Conservation (phyloP, 495 filamentous ascomycete genomes). For the Daldinia decipiens region DNA sequence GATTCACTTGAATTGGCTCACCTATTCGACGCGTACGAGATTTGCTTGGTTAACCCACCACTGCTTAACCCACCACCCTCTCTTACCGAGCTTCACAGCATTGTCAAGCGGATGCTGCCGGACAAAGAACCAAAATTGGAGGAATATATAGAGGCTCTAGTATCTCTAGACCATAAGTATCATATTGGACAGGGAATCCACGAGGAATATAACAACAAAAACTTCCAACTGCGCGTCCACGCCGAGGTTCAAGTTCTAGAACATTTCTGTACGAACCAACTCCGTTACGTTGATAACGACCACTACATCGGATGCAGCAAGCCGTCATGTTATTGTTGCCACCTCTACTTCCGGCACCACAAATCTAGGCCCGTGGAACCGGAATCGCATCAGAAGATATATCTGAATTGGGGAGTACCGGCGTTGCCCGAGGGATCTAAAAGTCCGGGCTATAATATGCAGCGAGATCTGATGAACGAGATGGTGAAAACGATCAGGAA, state of each 20-base stretch:
- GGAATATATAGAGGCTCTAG: slow-evolving; percentile 15
- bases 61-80: slow-evolving; percentile 9
- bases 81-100: slow-evolving; percentile 21
- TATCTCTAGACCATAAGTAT: slow-evolving; percentile 24
- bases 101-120: slow-evolving; percentile 32
- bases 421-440: slow-evolving; percentile 5
- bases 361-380: slow-evolving; percentile 40
- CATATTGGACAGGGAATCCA: slow-evolving; percentile 39
- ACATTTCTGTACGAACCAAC: slow-evolving; percentile 15
- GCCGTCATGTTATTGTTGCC: slow-evolving; percentile 53
- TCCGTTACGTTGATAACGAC: slow-evolving; percentile 48
- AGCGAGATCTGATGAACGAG: slow-evolving; percentile 27
- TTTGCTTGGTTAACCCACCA: slow-evolving; percentile 6
- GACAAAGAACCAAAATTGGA: neutral
- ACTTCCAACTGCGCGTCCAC: slow-evolving; percentile 46
- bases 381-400: slow-evolving; percentile 48
- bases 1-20: slow-evolving; percentile 16
- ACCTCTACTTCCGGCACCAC: slow-evolving; percentile 47
- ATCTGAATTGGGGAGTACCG: slow-evolving; percentile 50
- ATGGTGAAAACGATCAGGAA: slow-evolving; percentile 31
- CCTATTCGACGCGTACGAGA: slow-evolving; percentile 21
- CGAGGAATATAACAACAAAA: slow-evolving; percentile 45
- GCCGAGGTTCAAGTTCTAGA: slow-evolving; percentile 50
- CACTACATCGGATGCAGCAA: slow-evolving; percentile 54
- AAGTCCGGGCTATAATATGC: slow-evolving; percentile 6